Evolutionary conservation across 140 eudicot genomes (phyloP), one percentile per base, ranked within the genome.

Genomic region (Bidens hawaiensis): DNA sequence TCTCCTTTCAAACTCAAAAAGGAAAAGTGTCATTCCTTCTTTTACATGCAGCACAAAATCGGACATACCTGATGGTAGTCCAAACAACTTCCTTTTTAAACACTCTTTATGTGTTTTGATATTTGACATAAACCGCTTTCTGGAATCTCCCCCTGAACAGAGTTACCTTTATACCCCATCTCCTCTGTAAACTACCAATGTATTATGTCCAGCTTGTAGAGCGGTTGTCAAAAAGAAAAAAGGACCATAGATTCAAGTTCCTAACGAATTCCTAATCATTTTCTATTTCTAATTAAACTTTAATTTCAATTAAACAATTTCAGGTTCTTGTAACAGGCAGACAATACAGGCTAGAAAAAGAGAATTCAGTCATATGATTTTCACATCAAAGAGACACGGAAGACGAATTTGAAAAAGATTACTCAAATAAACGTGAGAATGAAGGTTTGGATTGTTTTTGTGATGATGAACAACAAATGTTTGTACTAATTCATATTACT

Each of bases 1-100:
- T 61, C 85, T 80, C 62, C 31, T 82, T 62, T 79, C 87, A 63
- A 17, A 84, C 73, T 90, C 97, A 76, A 86, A 90, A 65, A 90
- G 79, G 41, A 90, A 90, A 23, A 90, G 76, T 18, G 63, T 6
- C 97, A 87, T 90, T 58, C 97, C 96, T 42, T 75, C 76, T 84
- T 76, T 90, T 16, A 90, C 84, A 57, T 69, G 80, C 68, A 72
- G 79, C 59, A 87, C 97, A 65, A 90, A 87, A 34, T 75, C 38
- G 16, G 84, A 73, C 72, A 3, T 16, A 38, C 75, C 46, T 64
- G 60, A 65, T 15, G 94, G 97, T 42, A 87, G 81, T 42, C 86
- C 96, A 70, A 87, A 84, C 41, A 87, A 12, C 27, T 65, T 63
- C 17, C 70, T 65, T 28, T 58, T 51, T 0, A 90, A 76, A 55